Base-by-base conservation (phyloP, 306 rosid species). In the Elaeagnus macrophylla region DNA sequence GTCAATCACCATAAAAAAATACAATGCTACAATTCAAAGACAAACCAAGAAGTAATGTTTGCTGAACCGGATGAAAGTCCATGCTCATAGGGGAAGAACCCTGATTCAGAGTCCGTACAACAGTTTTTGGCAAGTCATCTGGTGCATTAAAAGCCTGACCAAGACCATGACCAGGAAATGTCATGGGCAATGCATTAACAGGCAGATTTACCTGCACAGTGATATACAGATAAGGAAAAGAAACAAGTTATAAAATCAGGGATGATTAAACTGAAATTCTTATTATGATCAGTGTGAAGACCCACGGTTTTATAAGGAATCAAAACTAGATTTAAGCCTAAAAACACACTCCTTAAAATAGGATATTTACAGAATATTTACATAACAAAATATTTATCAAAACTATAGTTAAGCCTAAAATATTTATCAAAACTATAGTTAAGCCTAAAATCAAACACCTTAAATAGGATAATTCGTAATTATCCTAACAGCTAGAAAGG, bases 1-100 rank as follows among this genome's bases (percentile, higher is more conserved):
- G 3, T n/a, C 14, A 49, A 0, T 8, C 43, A 18, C 9, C 14
- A 19, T 37, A 43, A 37, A 57, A 39, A 1, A 9, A 14, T 54
- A 47, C 15, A 35, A 51, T 41, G 43, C 45, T 13, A 43, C 49
- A 51, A 36, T 48, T 35, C 38, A 13, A 40, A 42, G 14, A 55
- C 71, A 17, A 41, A 91, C 97, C 96, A 56, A 91, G 86, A 74
- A 91, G 96, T 37, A 91, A 57, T 39, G 96, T 76, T 67, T 82
- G 97, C 53, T 91, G 88, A 54, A 61, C 39, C 20, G 97, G 97
- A 78, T 91, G 97, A 42, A 91, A 91, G 67, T 91, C 97, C 89
- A 91, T 72, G 84, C 94, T 82, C 75, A 81, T 84, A 13, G 89
- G 80, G 69, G 74, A 57, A 39, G 96, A 91, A 17, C 93, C 95